phyloP scores from a whole-genome alignment of 305 asterid species.

The Andrographis paniculata region DNA sequence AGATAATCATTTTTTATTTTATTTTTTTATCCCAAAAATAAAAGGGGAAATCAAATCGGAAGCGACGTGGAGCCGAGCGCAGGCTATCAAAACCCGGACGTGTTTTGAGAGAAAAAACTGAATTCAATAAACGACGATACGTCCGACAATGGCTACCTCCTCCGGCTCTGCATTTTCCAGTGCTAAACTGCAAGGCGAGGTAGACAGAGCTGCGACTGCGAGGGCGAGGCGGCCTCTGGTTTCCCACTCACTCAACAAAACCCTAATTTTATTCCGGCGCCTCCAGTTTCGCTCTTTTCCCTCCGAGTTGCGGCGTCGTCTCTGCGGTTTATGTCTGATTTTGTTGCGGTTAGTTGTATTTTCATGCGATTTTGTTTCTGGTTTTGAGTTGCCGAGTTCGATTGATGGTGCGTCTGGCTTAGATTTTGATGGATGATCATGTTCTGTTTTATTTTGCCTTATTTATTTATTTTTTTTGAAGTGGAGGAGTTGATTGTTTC shows the following conservation, averaged over 20 bases:
- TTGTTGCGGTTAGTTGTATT: neutral
- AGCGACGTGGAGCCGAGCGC: conserved; percentile 28
- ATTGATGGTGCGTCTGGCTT: conserved; percentile 16
- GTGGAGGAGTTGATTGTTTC: conserved; percentile 20
- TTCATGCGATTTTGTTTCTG: conserved; percentile 1
- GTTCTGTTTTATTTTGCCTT: too few relatives aligned
- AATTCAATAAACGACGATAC: conserved; percentile 49
- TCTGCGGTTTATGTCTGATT: neutral
- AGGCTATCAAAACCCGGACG: conserved; percentile 66
- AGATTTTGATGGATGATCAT: conserved; percentile 15
- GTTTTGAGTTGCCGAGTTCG: conserved; percentile 1
- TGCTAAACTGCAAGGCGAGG: conserved; percentile 17
- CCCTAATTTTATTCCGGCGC: conserved; percentile 24
- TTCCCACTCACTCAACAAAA: conserved; percentile 6
- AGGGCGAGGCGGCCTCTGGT: neutral
- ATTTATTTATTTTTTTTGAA: conserved; percentile 16
- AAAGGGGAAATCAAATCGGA: too few relatives aligned
- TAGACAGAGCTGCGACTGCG: neutral
- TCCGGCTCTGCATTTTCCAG: conserved; percentile 32
- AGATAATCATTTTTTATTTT: too few relatives aligned
- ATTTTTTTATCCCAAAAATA: too few relatives aligned
- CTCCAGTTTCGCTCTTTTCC: neutral
- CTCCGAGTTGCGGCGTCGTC: neutral
- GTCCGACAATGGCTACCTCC: conserved; percentile 51
- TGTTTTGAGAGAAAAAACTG: conserved; percentile 41